Percentiles rank a stretch among this genome's conserved stretches.
phyloP scores from a whole-genome alignment of 208 protist species.

The Trypanosoma cruzi region DNA sequence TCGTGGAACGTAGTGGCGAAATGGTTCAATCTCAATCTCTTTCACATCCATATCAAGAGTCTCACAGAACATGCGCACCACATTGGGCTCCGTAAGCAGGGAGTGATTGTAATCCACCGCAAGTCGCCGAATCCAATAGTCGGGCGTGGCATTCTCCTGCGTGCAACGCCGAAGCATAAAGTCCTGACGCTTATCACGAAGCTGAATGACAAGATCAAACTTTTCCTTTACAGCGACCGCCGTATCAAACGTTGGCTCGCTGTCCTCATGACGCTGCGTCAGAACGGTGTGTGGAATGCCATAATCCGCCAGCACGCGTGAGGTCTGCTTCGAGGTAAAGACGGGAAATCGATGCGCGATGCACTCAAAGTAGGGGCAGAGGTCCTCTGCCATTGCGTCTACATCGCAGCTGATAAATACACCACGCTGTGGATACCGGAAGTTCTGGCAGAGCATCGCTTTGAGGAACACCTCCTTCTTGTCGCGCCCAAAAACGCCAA shows the following conservation, averaged over 20 bases:
- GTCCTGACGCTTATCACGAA: slow-evolving; percentile 84
- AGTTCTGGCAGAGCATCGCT: slow-evolving; percentile 85
- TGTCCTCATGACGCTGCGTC: slow-evolving; percentile 37
- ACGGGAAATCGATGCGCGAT: slow-evolving; percentile 47
- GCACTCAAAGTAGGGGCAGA: slow-evolving; percentile 58
- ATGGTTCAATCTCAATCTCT: slow-evolving; percentile 81
- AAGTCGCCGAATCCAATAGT: slow-evolving; percentile 90
- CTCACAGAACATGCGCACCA: slow-evolving; percentile 83
- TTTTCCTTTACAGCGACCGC: slow-evolving; percentile 61
- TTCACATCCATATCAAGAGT: slow-evolving; percentile 40
- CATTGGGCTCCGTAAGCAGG: slow-evolving; percentile 85
- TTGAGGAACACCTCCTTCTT: slow-evolving; percentile 92
- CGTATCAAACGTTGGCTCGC: slow-evolving; percentile 46
- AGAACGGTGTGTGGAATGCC: slow-evolving; percentile 75
- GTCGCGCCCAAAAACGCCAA: slow-evolving; percentile 95
- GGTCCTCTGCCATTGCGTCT: slow-evolving; percentile 41
- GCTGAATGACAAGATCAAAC: slow-evolving; percentile 91
- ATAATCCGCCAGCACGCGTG: slow-evolving; percentile 77
- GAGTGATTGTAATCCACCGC: slow-evolving; percentile 93
- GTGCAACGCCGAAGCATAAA: slow-evolving; percentile 83
- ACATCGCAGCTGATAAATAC: slow-evolving; percentile 90
- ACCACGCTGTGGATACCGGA: slow-evolving; percentile 71
- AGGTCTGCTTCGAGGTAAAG: slow-evolving; percentile 76
- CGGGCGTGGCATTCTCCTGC: slow-evolving; percentile 56
- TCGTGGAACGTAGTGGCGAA: slow-evolving; percentile 85